phyloP scores from a whole-genome alignment of 176 grass and related monocot genomes.

The bread wheat (Triticum aestivum) region DNA sequence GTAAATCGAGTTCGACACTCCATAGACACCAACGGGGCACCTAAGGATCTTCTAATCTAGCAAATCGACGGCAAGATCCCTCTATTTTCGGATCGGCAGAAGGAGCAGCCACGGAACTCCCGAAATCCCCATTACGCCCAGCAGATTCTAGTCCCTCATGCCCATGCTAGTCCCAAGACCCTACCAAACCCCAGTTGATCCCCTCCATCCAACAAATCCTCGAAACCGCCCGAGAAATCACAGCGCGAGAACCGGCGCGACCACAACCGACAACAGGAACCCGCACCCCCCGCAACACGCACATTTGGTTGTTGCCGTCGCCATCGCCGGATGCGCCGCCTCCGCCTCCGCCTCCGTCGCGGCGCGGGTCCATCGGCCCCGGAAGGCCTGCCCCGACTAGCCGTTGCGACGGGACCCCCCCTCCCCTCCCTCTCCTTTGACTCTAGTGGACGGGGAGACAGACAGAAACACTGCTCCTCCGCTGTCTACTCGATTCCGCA shows the following conservation, averaged over 20 bases:
- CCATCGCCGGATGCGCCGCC: background rate
- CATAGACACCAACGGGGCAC: background rate
- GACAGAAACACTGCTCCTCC: background rate
- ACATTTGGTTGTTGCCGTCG: slow-evolving; percentile 26
- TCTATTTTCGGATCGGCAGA: background rate
- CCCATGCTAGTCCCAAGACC: background rate
- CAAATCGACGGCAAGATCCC: background rate
- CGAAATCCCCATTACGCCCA: background rate
- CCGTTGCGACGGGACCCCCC: slow-evolving; percentile 27
- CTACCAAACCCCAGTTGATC: background rate
- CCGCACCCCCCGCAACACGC: background rate
- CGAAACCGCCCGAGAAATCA: background rate
- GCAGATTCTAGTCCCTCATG: background rate
- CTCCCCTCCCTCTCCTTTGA: background rate
- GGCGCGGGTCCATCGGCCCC: slow-evolving; percentile 32
- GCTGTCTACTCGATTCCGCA: background rate
- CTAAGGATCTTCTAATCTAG: slow-evolving; percentile 8
- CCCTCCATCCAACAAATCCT: background rate
- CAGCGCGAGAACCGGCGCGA: background rate
- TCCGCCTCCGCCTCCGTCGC: background rate
- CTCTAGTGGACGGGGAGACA: background rate
- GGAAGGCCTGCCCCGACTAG: slow-evolving; percentile 29
- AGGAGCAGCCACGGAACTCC: background rate
- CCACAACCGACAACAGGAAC: background rate
- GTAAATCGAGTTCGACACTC: background rate